Evolutionary conservation across 768 basidiomycete genomes (phyloP), one percentile per base, ranked within the genome.

Genomic region (Austroboletus festivus): DNA sequence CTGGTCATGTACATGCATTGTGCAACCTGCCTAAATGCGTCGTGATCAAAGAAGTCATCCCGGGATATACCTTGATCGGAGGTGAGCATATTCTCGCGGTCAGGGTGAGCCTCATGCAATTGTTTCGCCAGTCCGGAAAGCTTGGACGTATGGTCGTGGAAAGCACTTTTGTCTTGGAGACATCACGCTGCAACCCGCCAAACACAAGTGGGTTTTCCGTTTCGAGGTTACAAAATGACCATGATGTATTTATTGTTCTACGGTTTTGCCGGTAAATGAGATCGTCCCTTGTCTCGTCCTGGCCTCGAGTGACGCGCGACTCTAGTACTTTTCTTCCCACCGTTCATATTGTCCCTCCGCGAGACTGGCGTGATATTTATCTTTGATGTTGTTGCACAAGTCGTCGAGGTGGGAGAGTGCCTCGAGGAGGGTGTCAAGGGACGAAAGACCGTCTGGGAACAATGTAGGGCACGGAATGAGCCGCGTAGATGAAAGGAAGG

Each of bases 321-420:
- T 7, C 48, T 56, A 86, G 57, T 81, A 82, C 64, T 73, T 74
- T 65, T 91, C 89, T 41, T 79, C 75, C 85, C 86, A 91, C 16
- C 72, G 72, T 59, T 87, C 83, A 54, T 76, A 85, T 21, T 70
- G 62, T 39, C 75, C 80, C 22, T 67, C 64, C 51, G 69, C 63
- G 19, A 93, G 68, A 59, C 85, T 87, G 3, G 63, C 65, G 11
- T 73, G 69, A 57, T 94, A 96, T 26, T 73, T 73, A 13, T 82
- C 81, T 51, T 88, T 83, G 19, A 94, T 76, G 4, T 83, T 75
- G 30, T 73, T 77, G 57, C 86, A 90, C 2, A 94, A 75, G 38
- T 80, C 74, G 51, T 94, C 89, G 24, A 97, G 78, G 64, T 92
- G 80, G 13, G 74, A 70, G 30, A 97, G 76, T 0, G 91, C 92